phyloP scores from a whole-genome alignment of 495 filamentous ascomycete genomes.

The Stereocaulon alpinum region DNA sequence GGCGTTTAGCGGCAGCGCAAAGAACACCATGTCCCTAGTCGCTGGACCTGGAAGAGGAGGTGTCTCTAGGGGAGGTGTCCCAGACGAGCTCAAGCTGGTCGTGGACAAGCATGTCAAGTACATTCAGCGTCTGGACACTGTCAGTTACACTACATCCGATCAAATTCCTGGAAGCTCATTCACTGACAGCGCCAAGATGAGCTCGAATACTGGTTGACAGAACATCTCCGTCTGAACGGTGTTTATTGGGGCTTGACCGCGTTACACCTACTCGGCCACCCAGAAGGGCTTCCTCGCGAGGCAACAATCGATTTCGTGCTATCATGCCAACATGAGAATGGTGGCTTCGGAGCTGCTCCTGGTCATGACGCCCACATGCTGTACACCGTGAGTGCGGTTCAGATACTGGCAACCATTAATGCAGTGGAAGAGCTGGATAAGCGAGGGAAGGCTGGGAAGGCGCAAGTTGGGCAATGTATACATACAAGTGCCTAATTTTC shows the following conservation, averaged over 20 bases:
- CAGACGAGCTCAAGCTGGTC: slow-evolving; percentile 52
- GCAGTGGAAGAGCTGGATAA: slow-evolving; percentile 73
- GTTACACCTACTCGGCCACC: slow-evolving; percentile 71
- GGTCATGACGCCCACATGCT: slow-evolving; percentile 93
- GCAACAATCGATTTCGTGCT: slow-evolving; percentile 85
- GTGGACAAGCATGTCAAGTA: slow-evolving; percentile 79
- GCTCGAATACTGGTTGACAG: slow-evolving; percentile 93
- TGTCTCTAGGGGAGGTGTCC: slow-evolving; percentile 32
- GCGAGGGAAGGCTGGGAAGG: slow-evolving; percentile 52
- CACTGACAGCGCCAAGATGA: slow-evolving; percentile 67
- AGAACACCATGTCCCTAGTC: slow-evolving; percentile 45
- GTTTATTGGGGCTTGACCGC: slow-evolving; percentile 94
- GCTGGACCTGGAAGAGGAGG: slow-evolving; percentile 51
- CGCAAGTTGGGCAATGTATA: slow-evolving; percentile 65
- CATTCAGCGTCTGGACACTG: slow-evolving; percentile 84
- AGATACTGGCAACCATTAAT: slow-evolving; percentile 77
- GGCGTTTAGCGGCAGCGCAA: not conserved
- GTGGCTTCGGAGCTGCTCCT: slow-evolving; percentile 88
- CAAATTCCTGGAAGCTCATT: slow-evolving; percentile 21
- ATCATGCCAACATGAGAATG: slow-evolving; percentile 75
- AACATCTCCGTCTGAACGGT: slow-evolving; percentile 88
- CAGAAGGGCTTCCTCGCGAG: slow-evolving; percentile 67
- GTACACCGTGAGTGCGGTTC: slow-evolving; percentile 85
- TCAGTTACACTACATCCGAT: slow-evolving; percentile 33
- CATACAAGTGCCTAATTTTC: slow-evolving; percentile 9